Conservation (phyloP, 306 rosid species). For the Erythrophleum fordii region DNA sequence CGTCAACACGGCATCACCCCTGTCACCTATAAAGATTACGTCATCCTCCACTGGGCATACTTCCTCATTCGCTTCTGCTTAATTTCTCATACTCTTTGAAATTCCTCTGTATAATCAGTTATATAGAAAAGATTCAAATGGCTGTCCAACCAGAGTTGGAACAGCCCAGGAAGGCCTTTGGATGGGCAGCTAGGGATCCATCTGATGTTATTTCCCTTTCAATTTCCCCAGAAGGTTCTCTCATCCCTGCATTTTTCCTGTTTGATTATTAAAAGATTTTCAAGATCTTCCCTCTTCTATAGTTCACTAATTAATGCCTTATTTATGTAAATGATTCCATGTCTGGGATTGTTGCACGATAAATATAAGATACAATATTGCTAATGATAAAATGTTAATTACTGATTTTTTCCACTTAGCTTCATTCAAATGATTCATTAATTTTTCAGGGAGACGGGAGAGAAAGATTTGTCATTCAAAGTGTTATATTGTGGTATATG, state of each 20-base stretch:
- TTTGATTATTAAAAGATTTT: neutral
- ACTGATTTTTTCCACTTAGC: too few species aligned
- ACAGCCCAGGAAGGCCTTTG: slow-evolving; percentile 43
- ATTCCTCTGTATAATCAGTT: too few species aligned
- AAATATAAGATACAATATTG: too few species aligned
- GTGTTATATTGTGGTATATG: slow-evolving; percentile 55
- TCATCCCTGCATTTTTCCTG: neutral
- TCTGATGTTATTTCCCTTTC: slow-evolving; percentile 52
- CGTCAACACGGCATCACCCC: neutral
- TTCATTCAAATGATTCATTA: too few species aligned
- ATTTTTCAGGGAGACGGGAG: slow-evolving; percentile 9
- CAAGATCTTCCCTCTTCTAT: too few species aligned
- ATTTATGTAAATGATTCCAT: too few species aligned
- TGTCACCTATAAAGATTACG: neutral
- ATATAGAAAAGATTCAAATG: slow-evolving; percentile 21
- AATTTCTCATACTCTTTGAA: too few species aligned
- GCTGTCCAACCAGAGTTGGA: slow-evolving; percentile 14
- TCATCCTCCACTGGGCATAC: neutral
- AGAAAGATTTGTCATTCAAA: slow-evolving; percentile 44
- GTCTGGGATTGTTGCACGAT: too few species aligned
- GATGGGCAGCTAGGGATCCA: slow-evolving; percentile 47
- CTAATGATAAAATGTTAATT: too few species aligned
- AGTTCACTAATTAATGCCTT: too few species aligned
- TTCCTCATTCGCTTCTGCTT: too few species aligned
- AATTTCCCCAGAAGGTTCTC: slow-evolving; percentile 50